Conservation (phyloP, 139 green algal species). For the Chlorella vulgaris region DNA sequence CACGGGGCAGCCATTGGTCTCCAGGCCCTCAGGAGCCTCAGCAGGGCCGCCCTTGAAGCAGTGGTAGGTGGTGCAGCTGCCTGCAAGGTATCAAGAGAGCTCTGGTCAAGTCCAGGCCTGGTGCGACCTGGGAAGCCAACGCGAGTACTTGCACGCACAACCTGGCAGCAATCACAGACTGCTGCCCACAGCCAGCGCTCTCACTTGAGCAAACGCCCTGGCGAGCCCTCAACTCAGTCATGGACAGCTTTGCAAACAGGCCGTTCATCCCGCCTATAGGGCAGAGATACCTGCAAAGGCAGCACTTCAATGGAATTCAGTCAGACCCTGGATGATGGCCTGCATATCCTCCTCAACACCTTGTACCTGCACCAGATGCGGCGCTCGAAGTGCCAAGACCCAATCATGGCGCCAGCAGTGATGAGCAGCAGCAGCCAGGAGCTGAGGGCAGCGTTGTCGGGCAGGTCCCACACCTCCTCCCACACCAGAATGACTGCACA, state of each 20-base stretch:
- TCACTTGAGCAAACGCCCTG: slow-evolving; percentile 79
- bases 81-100: too few relatives aligned
- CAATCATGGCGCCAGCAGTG: slow-evolving; percentile 75
- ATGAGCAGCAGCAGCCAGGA: slow-evolving; percentile 86
- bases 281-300: slow-evolving; percentile 30
- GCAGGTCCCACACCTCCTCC: slow-evolving; percentile 86
- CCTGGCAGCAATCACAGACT: background rate
- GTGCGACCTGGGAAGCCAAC: background rate
- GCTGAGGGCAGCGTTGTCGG: slow-evolving; percentile 69
- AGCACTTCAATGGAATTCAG: background rate
- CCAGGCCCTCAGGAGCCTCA: slow-evolving; percentile 58
- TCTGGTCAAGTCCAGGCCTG: too few relatives aligned
- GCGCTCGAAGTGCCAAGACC: slow-evolving; percentile 72
- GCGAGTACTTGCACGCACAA: background rate
- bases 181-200: background rate
- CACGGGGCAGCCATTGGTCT: slow-evolving; percentile 71
- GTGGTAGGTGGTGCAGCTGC: slow-evolving; percentile 71
- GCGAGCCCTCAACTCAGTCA: slow-evolving; percentile 79
- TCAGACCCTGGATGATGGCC: background rate
- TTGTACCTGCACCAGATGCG: slow-evolving; percentile 78
- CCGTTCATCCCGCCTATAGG: slow-evolving; percentile 89
- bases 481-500: slow-evolving; percentile 76
- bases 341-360: too few relatives aligned
- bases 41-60: slow-evolving; percentile 76
- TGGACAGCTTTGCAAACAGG: slow-evolving; percentile 83